Evolutionary conservation across 306 rosid genomes (phyloP).

Genomic region (Quercus agrifolia): DNA sequence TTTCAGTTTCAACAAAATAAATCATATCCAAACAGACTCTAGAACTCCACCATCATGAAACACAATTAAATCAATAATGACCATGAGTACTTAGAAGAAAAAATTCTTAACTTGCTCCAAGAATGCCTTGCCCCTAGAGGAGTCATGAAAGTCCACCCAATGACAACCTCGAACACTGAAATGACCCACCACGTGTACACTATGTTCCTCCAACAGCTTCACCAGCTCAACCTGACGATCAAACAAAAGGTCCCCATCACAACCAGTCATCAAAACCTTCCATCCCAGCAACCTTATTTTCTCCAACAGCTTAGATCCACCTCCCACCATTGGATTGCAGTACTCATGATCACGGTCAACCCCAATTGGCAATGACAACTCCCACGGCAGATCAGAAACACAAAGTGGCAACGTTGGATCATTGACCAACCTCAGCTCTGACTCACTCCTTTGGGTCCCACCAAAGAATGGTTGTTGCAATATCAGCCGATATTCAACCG

Average conservation of each 20-base stretch:
- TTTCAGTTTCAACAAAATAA: too few species aligned
- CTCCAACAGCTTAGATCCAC: background rate
- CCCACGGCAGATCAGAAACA: conserved; percentile 38
- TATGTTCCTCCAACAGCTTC: conserved; percentile 30
- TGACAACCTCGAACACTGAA: conserved; percentile 41
- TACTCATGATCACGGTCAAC: conserved; percentile 46
- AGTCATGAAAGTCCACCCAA: conserved; percentile 17
- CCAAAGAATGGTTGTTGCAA: conserved; percentile 51
- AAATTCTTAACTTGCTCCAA: too few species aligned
- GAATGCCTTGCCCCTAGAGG: too few species aligned
- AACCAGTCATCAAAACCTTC: conserved; percentile 34
- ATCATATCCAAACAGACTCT: too few species aligned
- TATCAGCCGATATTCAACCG: conserved; percentile 37
- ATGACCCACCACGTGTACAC: conserved; percentile 29
- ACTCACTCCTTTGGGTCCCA: conserved; percentile 34
- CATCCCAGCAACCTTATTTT: conserved; percentile 26
- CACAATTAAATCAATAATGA: too few species aligned
- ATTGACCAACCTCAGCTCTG: conserved; percentile 27
- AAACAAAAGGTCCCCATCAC: conserved; percentile 49
- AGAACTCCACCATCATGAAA: too few species aligned
- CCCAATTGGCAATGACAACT: conserved; percentile 34
- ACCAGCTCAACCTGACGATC: conserved; percentile 44
- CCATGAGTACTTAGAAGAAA: too few species aligned
- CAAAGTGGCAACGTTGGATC: conserved; percentile 13
- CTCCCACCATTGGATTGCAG: conserved; percentile 38